Evolutionary conservation across 768 basidiomycete genomes (phyloP).

Genomic region (Auricularia sp.): DNA sequence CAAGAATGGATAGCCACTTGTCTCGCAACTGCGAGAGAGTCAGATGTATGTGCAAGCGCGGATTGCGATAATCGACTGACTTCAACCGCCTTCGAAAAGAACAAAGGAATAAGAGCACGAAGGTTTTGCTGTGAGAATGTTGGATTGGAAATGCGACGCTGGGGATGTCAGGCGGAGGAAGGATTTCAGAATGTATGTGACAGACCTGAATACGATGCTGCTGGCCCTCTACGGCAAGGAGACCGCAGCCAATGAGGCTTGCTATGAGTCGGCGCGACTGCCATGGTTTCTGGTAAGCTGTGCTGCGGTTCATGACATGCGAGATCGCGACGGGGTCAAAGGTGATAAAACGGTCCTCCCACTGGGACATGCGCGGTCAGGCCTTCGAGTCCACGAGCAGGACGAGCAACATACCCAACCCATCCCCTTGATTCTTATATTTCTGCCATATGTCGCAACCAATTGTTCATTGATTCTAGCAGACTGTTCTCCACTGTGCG

Average conservation of each 20-base stretch:
- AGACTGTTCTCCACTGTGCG: slow-evolving; percentile 1
- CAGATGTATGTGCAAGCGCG: no score
- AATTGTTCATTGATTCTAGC: slow-evolving; percentile 27
- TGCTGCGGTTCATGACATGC: slow-evolving; percentile 35
- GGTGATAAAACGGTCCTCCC: slow-evolving; percentile 44
- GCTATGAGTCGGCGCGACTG: slow-evolving; percentile 40
- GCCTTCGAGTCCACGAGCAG: neutral
- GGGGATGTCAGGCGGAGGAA: neutral
- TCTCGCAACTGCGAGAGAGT: neutral
- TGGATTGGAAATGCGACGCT: slow-evolving; percentile 57
- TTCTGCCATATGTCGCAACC: slow-evolving; percentile 36
- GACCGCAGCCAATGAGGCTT: slow-evolving; percentile 40
- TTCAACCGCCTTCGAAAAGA: slow-evolving; percentile 56
- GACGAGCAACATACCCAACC: slow-evolving; percentile 29
- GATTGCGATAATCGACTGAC: slow-evolving; percentile 20
- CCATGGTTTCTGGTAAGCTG: slow-evolving; percentile 46
- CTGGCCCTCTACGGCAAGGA: slow-evolving; percentile 12
- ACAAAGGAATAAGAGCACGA: slow-evolving; percentile 58
- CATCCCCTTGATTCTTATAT: slow-evolving; percentile 45
- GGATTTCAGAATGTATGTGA: neutral
- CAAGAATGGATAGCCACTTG: slow-evolving; percentile 2
- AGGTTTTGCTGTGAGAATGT: slow-evolving; percentile 76
- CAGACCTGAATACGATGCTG: slow-evolving; percentile 35
- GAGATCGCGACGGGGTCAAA: slow-evolving; percentile 39
- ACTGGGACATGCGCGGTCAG: slow-evolving; percentile 18